Conservation (phyloP, 371 early-diverging fungal species). For the Saksenaea oblongispora region DNA sequence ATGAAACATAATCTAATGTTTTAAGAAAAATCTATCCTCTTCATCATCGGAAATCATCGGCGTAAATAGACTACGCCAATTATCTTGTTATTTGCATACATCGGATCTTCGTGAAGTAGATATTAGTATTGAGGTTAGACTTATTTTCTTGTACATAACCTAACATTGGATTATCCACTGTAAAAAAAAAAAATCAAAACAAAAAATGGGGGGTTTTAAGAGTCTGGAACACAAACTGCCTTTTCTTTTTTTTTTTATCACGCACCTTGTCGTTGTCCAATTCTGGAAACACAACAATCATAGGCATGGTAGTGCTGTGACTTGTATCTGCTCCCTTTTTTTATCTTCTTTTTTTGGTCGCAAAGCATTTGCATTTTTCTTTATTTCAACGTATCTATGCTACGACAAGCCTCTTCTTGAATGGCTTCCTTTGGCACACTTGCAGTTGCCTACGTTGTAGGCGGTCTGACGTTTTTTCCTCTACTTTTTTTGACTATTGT, state of each 20-base stretch:
- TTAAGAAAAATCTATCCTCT: too few relatives aligned
- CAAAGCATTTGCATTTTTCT: not conserved
- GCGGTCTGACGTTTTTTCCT: constrained; percentile 53
- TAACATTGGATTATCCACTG: not conserved
- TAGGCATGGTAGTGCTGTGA: not conserved
- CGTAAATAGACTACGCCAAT: too few relatives aligned
- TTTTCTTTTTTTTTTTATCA: not conserved
- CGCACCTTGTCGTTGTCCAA: constrained; percentile 5
- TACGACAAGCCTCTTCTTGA: constrained; percentile 1
- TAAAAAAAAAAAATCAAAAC: not conserved
- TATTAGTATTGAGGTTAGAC: too few relatives aligned
- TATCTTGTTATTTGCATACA: too few relatives aligned
- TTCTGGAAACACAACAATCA: not conserved
- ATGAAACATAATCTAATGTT: too few relatives aligned
- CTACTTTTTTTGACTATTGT: constrained; percentile 15
- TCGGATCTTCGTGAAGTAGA: too few relatives aligned
- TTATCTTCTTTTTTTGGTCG: constrained; percentile 15
- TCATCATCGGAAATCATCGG: too few relatives aligned
- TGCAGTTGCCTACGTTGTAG: constrained; percentile 37
- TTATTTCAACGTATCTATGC: not conserved
- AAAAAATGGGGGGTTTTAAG: not conserved
- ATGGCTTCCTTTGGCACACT: constrained; percentile 11
- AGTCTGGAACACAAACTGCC: not conserved
- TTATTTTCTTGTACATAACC: not conserved
- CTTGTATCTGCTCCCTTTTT: constrained; percentile 10